Evolutionary conservation across 2,329 filamentous ascomycete genomes (phyloP).

Genomic region (Coniochaeta ligniaria): DNA sequence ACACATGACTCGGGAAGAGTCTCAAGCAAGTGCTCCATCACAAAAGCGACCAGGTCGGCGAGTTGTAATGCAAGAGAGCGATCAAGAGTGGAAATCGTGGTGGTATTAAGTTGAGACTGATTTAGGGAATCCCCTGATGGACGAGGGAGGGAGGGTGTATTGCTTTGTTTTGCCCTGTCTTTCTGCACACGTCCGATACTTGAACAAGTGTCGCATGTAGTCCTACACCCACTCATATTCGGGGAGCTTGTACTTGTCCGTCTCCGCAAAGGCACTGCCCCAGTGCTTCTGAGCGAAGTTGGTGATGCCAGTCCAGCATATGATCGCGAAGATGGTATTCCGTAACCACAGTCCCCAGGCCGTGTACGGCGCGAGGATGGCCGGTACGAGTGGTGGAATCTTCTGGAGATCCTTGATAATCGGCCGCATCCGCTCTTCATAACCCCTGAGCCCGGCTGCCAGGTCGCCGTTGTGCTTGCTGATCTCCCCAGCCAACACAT

Average conservation of each 20-base stretch:
- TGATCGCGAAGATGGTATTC: conserved; percentile 30
- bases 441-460: conserved; percentile 22
- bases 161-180: background rate
- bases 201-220: background rate
- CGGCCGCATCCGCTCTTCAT: conserved; percentile 27
- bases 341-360: conserved; percentile 35
- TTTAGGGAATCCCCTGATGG: no score
- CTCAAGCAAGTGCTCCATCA: no score
- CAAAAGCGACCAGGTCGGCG: no score
- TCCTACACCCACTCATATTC: conserved; percentile 23
- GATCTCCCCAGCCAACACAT: conserved; percentile 38
- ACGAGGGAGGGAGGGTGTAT: no score
- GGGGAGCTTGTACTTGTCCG: conserved; percentile 25
- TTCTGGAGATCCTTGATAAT: conserved; percentile 24
- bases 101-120: no score
- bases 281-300: conserved; percentile 22
- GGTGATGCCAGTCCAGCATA: conserved; percentile 27
- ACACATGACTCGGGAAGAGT: no score
- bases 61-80: no score
- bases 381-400: conserved; percentile 22
- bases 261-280: conserved; percentile 19
- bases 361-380: conserved; percentile 34
- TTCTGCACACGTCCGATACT: background rate
- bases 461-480: conserved; percentile 20
- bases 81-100: background rate